Evolutionary conservation across 192 early-diverging fungal genomes (phyloP), one percentile per base, ranked within the genome.

Genomic region (Entomortierella beljakovae): DNA sequence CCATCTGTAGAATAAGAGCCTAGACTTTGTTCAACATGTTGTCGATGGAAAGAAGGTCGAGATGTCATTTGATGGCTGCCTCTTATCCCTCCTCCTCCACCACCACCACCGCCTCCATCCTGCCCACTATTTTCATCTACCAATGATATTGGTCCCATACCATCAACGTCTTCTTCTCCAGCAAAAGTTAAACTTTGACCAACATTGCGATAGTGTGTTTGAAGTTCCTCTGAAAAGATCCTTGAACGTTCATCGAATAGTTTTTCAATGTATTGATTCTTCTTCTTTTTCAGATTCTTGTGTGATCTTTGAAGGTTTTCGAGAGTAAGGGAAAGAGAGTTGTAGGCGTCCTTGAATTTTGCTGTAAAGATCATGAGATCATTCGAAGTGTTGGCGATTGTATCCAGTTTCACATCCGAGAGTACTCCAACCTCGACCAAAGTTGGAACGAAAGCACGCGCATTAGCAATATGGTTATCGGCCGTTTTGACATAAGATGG

Each of bases 381-480:
- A 20, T 34, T 70, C 5, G 67, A 70, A 1, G 68, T 79, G 15
- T 79, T 51, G 9, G 62, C 68, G 22, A 70, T 64, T 1, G 75
- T 70, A 26, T 79, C 75, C 68, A 70, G 65, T 35, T 79, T 79
- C 57, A 79, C 65, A 16, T 79, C 75, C 1, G 75, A 79, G 16
- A 79, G 23, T 18, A 54, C 9, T 28, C 75, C 75, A 70, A 79
- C 55, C 20, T 79, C 61, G 9, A 70, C 67, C 48, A 79, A 16
- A 16, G 60, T 51, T 6, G 67, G 67, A 2, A 79, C 62, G 59
- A 65, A 65, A 18, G 38, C 38, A 11, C 75, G 66, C 3, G 75
- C 75, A 50, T 69, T 79, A 9, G 54, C 29, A 56, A 79, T 68
- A 25, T 79, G 75, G 2, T 9, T n/a, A 48, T 79, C 75, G 6